These are phyloP conservation scores for Phalaenopsis aphrodite DNA, from an alignment of 106 monocot genomes.

Conservation along the genomic window DNA sequence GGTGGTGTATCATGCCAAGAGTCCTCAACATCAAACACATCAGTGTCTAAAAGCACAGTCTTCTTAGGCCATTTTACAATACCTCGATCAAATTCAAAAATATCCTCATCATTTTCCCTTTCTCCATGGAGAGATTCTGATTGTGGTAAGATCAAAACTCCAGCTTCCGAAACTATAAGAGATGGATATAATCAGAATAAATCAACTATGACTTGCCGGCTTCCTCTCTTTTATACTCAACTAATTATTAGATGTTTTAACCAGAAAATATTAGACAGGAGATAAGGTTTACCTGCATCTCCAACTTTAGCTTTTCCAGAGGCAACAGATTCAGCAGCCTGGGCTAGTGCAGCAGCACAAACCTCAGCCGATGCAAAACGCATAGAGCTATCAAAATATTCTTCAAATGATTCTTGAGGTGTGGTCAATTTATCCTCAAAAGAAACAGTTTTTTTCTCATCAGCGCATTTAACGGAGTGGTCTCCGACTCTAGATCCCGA, in stretches of 20 bases:
- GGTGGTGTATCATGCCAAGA: conserved; percentile 94
- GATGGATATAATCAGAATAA: background rate
- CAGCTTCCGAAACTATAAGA: conserved; percentile 56
- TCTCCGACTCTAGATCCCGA: conserved; percentile 19
- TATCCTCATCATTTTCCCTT: conserved; percentile 26
- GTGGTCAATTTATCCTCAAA: conserved; percentile 16
- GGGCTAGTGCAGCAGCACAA: conserved; percentile 56
- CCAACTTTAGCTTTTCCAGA: conserved; percentile 47
- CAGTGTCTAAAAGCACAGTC: conserved; percentile 80
- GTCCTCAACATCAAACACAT: conserved; percentile 80
- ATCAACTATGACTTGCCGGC: background rate
- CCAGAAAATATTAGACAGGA: background rate
- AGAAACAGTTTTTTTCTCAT: conserved; percentile 20
- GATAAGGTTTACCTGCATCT: conserved; percentile 52
- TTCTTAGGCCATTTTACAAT: conserved; percentile 88
- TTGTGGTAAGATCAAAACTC: conserved; percentile 63
- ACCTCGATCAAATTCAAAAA: conserved; percentile 33
- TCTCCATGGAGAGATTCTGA: conserved; percentile 12
- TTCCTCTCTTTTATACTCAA: background rate
- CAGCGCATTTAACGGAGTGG: conserved; percentile 74
- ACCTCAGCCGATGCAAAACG: conserved; percentile 75
- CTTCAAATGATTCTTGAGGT: conserved; percentile 13
- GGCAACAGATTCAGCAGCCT: conserved; percentile 53
- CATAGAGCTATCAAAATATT: conserved; percentile 27
- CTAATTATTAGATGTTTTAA: background rate